Base-by-base conservation (phyloP, 495 filamentous ascomycete species). In the Haplographium delicatum region DNA sequence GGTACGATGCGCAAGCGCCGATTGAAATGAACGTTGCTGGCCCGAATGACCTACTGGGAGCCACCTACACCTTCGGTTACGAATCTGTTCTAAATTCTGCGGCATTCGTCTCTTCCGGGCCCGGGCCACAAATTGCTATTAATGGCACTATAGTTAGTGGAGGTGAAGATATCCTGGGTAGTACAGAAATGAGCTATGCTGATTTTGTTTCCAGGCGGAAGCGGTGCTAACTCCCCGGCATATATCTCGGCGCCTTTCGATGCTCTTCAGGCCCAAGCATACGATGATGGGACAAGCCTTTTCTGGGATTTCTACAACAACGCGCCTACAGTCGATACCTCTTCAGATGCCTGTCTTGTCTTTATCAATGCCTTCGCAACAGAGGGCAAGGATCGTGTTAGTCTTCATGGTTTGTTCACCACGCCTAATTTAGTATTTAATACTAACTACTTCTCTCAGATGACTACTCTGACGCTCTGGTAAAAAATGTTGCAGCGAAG, bases 121-220 rank as follows among this genome's bases (percentile, higher is more conserved):
- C 44, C 4, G 16, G 24, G 1, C 44, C 69, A 80, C 84, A 30
- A 81, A 86, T 26, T 93, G 91, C 56, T 72, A 86, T 59, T 76
- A 83, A 46, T 31, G 91, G 90, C 31, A 96, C 91, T 3, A 72
- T 96, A 15, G 89, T 84, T 28, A 88, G 90, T 81, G 89, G 81
- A 43, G 51, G 44, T 34, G n/a, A 42, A 20, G 13, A 39, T 18
- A 9, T 18, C 8, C 35, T 39, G 8, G 18, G 8, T 18, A 10
- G 6, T 9, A 9, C 6, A 16, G 8, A 5, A 10, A 18, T 10
- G 18, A 5, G 9, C n/a, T 39, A 39, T 7, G 28, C 28, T 31
- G 28, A 31, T n/a, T 31, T n/a, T 6, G 6, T n/a, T n/a, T n/a
- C 13, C 28, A 31, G 50, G 51, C 8, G 56, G 59, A 18, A 38